A percentile compares a stretch with the other conserved stretches of the same genome.
phyloP scores from a whole-genome alignment of 2,329 filamentous ascomycete species.

The Clarireedia homoeocarpa region DNA sequence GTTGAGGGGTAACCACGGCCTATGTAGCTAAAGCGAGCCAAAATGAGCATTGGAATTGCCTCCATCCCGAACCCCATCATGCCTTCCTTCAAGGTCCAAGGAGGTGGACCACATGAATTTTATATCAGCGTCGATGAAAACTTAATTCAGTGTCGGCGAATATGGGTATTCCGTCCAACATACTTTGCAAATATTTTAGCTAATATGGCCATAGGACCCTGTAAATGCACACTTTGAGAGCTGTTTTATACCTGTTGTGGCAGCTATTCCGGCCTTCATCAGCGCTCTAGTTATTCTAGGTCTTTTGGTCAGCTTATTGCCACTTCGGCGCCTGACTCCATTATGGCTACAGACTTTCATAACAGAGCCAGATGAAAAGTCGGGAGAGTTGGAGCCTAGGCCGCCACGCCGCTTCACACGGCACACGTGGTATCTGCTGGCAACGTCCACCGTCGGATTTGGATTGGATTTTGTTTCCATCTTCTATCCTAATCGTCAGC shows the following conservation, averaged over 20 bases:
- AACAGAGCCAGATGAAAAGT: slow-evolving; percentile 32
- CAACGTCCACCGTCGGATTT: slow-evolving; percentile 32
- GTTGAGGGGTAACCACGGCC: too few species aligned
- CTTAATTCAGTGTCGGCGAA: too few species aligned
- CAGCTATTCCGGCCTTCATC: slow-evolving; percentile 24
- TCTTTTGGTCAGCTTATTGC: slow-evolving; percentile 18
- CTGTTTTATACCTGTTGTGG: slow-evolving; percentile 24
- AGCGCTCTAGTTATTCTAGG: slow-evolving; percentile 26
- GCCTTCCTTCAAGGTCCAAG: too few species aligned
- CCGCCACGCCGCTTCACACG: slow-evolving; percentile 13
- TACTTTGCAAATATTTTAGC: not conserved
- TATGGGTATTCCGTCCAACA: too few species aligned
- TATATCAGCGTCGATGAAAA: too few species aligned
- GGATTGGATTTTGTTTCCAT: slow-evolving; percentile 28
- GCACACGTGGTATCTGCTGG: slow-evolving; percentile 33
- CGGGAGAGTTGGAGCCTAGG: slow-evolving; percentile 26
- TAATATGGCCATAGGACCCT: slow-evolving; percentile 20
- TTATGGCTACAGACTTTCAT: slow-evolving; percentile 46
- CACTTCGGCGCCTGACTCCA: slow-evolving; percentile 30
- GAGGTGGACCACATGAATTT: too few species aligned
- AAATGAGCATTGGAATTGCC: too few species aligned
- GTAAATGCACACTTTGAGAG: slow-evolving; percentile 23
- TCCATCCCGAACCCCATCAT: too few species aligned
- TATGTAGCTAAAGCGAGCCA: too few species aligned
- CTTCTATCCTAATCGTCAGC: slow-evolving; percentile 21